These are phyloP conservation scores for Aspergillus phoenicis DNA, from an alignment of 2,329 filamentous ascomycete species.

Conservation along the genomic window DNA sequence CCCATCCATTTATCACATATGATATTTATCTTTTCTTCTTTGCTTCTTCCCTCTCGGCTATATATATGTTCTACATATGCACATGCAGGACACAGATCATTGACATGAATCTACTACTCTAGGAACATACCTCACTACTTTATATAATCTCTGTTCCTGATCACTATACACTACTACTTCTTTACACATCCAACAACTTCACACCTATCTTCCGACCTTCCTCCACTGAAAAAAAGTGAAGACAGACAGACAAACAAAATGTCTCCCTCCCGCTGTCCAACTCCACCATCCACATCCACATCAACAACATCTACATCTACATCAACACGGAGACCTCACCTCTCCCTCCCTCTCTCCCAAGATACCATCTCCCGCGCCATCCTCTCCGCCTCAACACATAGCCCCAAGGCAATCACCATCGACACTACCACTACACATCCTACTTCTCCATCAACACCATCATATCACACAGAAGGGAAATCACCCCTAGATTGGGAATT, in stretches of 20 bases:
- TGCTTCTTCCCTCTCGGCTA: not conserved
- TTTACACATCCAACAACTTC: not conserved
- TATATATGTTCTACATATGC: not conserved
- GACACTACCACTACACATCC: slow-evolving; percentile 19
- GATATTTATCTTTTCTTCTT: not conserved
- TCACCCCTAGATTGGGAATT: not conserved
- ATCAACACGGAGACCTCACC: slow-evolving; percentile 9
- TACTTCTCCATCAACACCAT: not conserved
- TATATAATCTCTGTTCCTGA: not conserved
- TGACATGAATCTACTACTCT: not conserved
- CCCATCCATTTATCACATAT: not conserved
- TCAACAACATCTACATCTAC: not conserved
- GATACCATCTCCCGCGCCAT: slow-evolving; percentile 43
- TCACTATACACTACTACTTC: not conserved
- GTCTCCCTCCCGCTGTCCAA: not conserved
- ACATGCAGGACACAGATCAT: not conserved
- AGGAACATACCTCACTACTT: not conserved
- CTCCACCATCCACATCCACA: not conserved
- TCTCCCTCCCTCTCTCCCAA: slow-evolving; percentile 34
- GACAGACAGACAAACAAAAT: not conserved
- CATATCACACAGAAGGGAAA: slow-evolving; percentile 4
- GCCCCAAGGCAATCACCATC: slow-evolving; percentile 33
- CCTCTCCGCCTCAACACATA: slow-evolving; percentile 37
- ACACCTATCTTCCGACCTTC: not conserved
- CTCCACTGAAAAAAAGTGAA: not conserved